phyloP scores from a whole-genome alignment of 1,284 basidiomycete genomes.

The Trichosporon asahii region DNA sequence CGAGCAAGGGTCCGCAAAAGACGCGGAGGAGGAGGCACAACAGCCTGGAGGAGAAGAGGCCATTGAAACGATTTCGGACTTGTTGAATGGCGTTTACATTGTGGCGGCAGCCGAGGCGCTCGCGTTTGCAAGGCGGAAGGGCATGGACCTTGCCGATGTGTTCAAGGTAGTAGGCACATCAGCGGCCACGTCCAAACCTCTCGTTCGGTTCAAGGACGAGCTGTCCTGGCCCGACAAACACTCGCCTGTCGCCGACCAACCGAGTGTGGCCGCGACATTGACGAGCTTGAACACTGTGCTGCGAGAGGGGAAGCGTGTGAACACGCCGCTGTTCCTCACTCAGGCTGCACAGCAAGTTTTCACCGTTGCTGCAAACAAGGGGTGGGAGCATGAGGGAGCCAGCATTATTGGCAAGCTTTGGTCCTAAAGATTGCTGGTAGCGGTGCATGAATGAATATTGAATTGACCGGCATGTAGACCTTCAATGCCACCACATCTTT shows the following conservation, averaged over 20 bases:
- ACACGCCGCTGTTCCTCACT: constrained; percentile 39
- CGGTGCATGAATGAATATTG: neutral
- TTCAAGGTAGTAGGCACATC: constrained; percentile 44
- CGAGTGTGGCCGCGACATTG: neutral
- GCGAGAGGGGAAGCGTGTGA: neutral
- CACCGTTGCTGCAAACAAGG: constrained; percentile 18
- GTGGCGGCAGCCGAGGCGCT: neutral
- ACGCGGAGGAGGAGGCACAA: neutral
- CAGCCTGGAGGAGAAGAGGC: neutral
- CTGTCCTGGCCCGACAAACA: neutral
- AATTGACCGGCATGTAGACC: too few species aligned
- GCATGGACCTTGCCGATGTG: constrained; percentile 42
- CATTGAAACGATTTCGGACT: neutral
- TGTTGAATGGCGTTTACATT: neutral
- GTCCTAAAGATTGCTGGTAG: neutral
- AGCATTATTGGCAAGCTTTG: constrained; percentile 10
- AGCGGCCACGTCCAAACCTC: constrained; percentile 15
- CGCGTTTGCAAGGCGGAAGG: constrained; percentile 36
- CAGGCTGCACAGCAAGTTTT: constrained; percentile 40
- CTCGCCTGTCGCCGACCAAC: neutral
- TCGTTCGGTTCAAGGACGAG: constrained; percentile 10
- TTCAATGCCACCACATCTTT: neutral
- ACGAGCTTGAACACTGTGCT: neutral
- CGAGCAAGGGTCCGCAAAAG: constrained; percentile 27
- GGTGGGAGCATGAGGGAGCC: constrained; percentile 10